Evolutionary conservation across 2,329 filamentous ascomycete species (phyloP).

Genomic region (Paracoccidioides lutzii): DNA sequence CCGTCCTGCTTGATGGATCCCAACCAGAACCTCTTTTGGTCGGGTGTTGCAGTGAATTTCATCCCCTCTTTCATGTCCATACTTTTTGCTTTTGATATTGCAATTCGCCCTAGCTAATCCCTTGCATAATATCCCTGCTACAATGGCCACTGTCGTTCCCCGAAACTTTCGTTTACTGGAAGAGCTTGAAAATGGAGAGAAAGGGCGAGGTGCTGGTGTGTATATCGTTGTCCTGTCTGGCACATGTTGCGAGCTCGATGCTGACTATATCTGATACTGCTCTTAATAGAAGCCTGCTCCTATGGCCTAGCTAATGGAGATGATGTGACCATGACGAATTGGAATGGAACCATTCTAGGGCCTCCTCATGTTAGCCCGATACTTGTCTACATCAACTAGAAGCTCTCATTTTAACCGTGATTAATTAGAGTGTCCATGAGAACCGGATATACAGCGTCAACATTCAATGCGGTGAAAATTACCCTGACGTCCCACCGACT

Average conservation of each 20-base stretch:
- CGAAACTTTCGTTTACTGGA: constrained; percentile 93
- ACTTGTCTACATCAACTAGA: not conserved
- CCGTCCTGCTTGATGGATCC: not conserved
- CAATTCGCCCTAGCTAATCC: not conserved
- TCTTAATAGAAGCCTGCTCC: constrained; percentile 69
- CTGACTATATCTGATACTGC: constrained; percentile 15
- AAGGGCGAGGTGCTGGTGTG: constrained; percentile 73
- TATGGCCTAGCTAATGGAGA: constrained; percentile 91
- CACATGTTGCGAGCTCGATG: not conserved
- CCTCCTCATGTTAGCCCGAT: constrained; percentile 69
- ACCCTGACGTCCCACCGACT: constrained; percentile 77
- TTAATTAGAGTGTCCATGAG: constrained; percentile 71
- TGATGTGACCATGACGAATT: constrained; percentile 93
- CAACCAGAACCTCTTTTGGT: not conserved
- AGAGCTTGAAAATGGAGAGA: constrained; percentile 98
- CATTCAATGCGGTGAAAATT: constrained; percentile 83
- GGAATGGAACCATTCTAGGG: constrained; percentile 95
- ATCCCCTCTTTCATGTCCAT: not conserved
- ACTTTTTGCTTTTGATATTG: not conserved
- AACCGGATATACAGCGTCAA: constrained; percentile 98
- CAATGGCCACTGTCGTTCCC: constrained; percentile 64
- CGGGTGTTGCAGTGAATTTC: too few species aligned
- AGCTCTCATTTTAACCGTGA: constrained; percentile 3
- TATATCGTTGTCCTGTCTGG: constrained; percentile 3
- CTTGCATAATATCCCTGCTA: not conserved